Evolutionary conservation across 306 rosid genomes (phyloP).

Genomic region (Lablab purpureus): DNA sequence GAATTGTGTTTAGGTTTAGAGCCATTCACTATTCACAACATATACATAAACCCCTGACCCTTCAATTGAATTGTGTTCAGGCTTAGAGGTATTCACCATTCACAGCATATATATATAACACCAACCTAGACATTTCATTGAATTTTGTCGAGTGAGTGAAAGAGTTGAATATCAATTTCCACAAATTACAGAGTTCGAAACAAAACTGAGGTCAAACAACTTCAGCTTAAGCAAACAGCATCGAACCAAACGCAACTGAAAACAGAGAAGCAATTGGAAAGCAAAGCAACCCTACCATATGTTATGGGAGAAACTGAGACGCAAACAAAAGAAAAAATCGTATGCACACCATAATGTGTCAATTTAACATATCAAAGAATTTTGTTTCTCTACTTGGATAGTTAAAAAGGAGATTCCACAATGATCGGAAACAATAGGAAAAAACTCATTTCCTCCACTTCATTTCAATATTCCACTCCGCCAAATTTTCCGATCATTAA

Average conservation of each 20-base stretch:
- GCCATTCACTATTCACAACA: too few relatives aligned
- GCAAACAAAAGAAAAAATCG: neutral
- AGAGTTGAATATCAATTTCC: constrained; percentile 32
- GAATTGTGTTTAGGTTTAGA: too few relatives aligned
- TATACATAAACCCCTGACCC: too few relatives aligned
- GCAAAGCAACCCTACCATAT: neutral
- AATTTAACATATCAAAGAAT: neutral
- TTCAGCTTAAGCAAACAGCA: constrained; percentile 17
- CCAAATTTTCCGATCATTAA: neutral
- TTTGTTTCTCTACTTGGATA: neutral
- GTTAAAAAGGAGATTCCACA: neutral
- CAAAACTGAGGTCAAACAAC: neutral
- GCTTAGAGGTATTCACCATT: neutral
- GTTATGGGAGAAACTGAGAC: neutral
- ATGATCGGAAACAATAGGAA: constrained; percentile 4
- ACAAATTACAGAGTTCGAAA: neutral
- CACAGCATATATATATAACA: neutral
- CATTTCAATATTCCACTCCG: neutral
- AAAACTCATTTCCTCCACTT: constrained; percentile 3
- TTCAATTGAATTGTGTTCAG: too few relatives aligned
- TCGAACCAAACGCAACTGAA: constrained; percentile 17
- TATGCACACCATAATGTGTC: neutral
- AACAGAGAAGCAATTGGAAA: constrained; percentile 13
- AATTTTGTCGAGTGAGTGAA: neutral
- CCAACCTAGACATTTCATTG: neutral